A percentile compares a stretch with the other conserved stretches of the same genome.
phyloP scores from a whole-genome alignment of 192 early-diverging fungal genomes.

The Glomus cerebriforme region DNA sequence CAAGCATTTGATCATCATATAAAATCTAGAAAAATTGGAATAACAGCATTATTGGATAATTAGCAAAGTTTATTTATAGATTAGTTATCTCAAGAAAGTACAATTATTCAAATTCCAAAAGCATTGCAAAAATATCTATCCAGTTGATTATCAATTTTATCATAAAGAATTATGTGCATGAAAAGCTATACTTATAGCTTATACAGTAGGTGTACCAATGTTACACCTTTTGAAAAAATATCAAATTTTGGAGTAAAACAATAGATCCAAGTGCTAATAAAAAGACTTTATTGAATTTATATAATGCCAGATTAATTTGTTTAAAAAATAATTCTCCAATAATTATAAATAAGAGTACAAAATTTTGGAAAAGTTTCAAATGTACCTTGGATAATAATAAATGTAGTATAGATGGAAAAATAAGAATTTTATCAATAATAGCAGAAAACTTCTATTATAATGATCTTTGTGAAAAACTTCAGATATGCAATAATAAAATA shows the following conservation, averaged over 20 bases:
- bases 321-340: not conserved
- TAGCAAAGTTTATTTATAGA: not conserved
- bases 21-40: not conserved
- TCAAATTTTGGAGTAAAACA: not conserved
- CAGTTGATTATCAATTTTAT: not conserved
- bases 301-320: not conserved
- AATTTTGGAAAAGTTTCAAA: not conserved
- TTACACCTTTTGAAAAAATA: not conserved
- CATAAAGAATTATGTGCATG: slow-evolving; percentile 7
- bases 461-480: not conserved
- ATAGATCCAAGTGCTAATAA: not conserved
- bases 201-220: not conserved
- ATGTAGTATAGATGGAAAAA: not conserved
- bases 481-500: too few relatives aligned
- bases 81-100: not conserved
- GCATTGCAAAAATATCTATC: not conserved
- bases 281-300: not conserved
- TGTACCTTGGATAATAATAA: not conserved
- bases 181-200: slow-evolving; percentile 2
- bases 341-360: not conserved
- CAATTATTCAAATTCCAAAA: not conserved
- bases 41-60: not conserved
- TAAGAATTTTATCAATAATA: slow-evolving; percentile 14
- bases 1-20: not conserved
- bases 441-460: not conserved